A percentile compares a stretch with the other conserved stretches of the same genome.
These are phyloP conservation scores for Chamaenerion angustifolium DNA, from an alignment of 345 rosid genomes.

Conservation along the genomic window DNA sequence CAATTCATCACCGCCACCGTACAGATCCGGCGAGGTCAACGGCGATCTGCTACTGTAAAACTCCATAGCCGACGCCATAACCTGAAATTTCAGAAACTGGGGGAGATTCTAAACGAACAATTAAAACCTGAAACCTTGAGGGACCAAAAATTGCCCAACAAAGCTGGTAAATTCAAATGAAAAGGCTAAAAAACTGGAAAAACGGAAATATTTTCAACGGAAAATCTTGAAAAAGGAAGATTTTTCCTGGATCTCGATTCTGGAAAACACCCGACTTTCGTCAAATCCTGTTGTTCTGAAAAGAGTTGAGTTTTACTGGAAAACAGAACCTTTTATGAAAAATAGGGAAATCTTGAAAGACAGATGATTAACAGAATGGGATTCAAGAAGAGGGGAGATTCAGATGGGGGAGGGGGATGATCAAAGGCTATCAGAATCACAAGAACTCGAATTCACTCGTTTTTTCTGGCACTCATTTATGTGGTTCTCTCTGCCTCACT, in stretches of 20 bases:
- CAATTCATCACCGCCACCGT: conserved; percentile 7
- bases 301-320: conserved; percentile 23
- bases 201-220: background rate
- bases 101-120: too few relatives aligned
- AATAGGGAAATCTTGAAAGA: conserved; percentile 23
- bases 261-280: conserved; percentile 59
- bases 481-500: too few relatives aligned
- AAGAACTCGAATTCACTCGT: too few relatives aligned
- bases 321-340: background rate
- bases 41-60: background rate
- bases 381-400: conserved; percentile 42
- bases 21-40: background rate
- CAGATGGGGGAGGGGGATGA: conserved; percentile 23
- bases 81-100: too few relatives aligned
- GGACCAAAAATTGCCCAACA: too few relatives aligned
- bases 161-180: background rate
- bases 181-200: background rate
- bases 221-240: background rate
- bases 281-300: conserved; percentile 19
- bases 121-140: too few relatives aligned
- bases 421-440: too few relatives aligned
- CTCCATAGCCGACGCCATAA: conserved; percentile 5
- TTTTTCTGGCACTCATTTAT: too few relatives aligned
- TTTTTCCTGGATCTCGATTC: conserved; percentile 49
- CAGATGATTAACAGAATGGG: conserved; percentile 76